phyloP scores from a whole-genome alignment of 2,329 filamentous ascomycete species.

The Tympanopsis confertula region DNA sequence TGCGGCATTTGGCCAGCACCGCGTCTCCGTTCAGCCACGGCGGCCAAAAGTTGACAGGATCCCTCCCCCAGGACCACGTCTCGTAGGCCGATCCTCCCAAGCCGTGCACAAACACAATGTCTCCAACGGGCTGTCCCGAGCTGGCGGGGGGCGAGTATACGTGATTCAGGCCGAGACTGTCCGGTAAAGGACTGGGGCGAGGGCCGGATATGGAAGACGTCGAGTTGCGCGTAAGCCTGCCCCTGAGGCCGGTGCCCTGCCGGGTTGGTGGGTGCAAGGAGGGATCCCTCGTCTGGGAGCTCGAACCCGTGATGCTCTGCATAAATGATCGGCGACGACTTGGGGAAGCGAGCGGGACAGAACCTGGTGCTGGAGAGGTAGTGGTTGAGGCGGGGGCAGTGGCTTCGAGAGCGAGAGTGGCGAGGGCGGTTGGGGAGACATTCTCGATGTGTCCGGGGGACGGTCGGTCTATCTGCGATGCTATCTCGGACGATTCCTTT shows the following conservation, averaged over 20 bases:
- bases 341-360: neutral
- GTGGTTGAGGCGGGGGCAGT: neutral
- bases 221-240: neutral
- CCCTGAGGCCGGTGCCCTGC: neutral
- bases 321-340: neutral
- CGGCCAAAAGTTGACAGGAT: conserved; percentile 4
- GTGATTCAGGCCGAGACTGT: conserved; percentile 3
- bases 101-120: conserved; percentile 7
- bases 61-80: conserved; percentile 5
- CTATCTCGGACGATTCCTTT: neutral
- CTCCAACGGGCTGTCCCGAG: neutral
- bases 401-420: neutral
- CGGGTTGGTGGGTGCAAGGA: too few species aligned
- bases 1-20: conserved; percentile 3
- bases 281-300: too few species aligned
- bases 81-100: conserved; percentile 3
- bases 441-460: too few species aligned
- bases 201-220: neutral
- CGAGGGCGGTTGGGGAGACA: too few species aligned
- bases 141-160: conserved; percentile 1
- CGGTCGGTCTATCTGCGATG: too few species aligned
- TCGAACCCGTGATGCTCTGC: neutral
- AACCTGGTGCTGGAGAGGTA: neutral
- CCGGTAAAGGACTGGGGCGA: neutral
- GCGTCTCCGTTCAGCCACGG: conserved; percentile 3